Evolutionary conservation across 2,329 filamentous ascomycete genomes (phyloP), one percentile per base, ranked within the genome.

Genomic region (Neopestalotiopsis sp.): DNA sequence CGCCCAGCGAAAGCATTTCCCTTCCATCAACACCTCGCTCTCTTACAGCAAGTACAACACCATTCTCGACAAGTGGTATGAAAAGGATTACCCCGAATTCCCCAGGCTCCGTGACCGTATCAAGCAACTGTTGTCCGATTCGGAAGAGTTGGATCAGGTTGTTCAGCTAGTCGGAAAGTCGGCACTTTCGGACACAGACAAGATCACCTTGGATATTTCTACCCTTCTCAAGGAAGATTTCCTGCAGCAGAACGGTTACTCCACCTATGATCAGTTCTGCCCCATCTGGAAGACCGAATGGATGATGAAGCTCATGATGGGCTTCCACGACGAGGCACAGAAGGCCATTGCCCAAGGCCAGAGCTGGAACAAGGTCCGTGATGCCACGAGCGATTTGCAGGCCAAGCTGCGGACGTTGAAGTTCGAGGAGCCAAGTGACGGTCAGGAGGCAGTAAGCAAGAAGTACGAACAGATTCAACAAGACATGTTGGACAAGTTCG

Each of bases 261-360:
- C 93, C 74, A 94, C 98, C 83, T 98, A 99, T 81, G 96, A 99
- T 80, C 95, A 98, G 84, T 99, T 97, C 90, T 99, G 96, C 80
- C 96, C 96, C 64, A 89, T 99, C 78, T 99, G 96, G 96, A 99
- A 99, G 91, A 99, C 96, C 0, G 93, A 97, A 81, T 99, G 96
- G 92, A 98, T 99, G 96, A 99, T 99, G 96, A 98, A 97, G 89
- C 92, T 94, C 72, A 98, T 99, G 91, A 93, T 99, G 87, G 93
- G 92, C 69, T 99, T 95, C 89, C 94, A 98, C 80, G 97, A 99
- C 77, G 96, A 99, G 86, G 91, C 94, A 30, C 95, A 98, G 81
- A 98, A 98, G 89, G 94, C 94, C 6, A 89, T 99, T 78, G 88
- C 92, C 5, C 94, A 97, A 81, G 96, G 96, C 70, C 92, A 95